Percentiles rank a stretch among this genome's conserved stretches.
Evolutionary conservation across 1,284 basidiomycete genomes (phyloP).

Genomic region (Irpex sp.): DNA sequence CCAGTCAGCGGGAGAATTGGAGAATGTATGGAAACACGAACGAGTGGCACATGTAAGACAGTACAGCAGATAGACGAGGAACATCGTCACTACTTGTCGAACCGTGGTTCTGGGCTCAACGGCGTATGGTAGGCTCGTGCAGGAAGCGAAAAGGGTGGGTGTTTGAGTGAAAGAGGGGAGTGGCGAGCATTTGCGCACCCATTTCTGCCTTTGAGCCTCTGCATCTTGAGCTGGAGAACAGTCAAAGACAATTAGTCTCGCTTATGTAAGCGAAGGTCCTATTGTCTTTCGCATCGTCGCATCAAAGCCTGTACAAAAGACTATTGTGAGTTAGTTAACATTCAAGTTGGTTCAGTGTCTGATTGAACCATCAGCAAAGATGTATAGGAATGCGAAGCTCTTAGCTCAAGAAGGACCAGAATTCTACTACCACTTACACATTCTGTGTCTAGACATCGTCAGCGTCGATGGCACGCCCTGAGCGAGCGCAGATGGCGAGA

Average conservation of each 20-base stretch:
- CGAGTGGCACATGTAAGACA: neutral
- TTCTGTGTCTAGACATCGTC: neutral
- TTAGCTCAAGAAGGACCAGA: neutral
- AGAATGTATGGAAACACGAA: neutral
- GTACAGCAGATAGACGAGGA: neutral
- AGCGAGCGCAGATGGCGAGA: neutral
- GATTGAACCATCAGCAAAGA: neutral
- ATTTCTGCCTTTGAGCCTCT: neutral
- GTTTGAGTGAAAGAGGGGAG: neutral
- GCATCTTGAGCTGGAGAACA: neutral
- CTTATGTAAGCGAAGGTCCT: conserved; percentile 7
- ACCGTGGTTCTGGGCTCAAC: neutral
- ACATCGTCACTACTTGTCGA: neutral
- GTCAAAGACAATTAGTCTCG: conserved; percentile 8
- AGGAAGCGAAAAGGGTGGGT: neutral
- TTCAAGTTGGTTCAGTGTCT: neutral
- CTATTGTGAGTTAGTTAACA: neutral
- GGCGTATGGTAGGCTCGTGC: neutral
- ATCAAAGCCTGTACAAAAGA: neutral
- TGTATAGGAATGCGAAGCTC: no score
- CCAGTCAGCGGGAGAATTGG: neutral
- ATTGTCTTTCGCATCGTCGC: conserved; percentile 5
- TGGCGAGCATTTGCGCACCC: neutral
- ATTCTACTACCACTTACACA: neutral
- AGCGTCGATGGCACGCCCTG: neutral